Evolutionary conservation across 306 rosid species (phyloP), one percentile per base, ranked within the genome.

Genomic region (Hippophae rhamnoides): DNA sequence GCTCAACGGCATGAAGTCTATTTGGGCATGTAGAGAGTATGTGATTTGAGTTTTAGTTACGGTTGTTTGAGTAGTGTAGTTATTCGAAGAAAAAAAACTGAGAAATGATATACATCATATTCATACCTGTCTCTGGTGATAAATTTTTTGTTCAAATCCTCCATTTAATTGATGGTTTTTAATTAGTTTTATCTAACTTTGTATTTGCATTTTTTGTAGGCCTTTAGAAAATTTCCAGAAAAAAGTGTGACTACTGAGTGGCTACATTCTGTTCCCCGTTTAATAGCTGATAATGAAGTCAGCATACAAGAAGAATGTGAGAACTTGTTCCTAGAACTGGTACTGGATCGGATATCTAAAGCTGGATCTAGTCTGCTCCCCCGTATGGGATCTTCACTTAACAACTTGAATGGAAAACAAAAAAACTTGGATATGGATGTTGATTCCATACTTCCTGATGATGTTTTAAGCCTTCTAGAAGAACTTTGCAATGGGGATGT

Each of bases 251-350:
- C 75, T 50, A 76, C 56, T 31, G 95, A 90, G 75, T 87, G 98
- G 98, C 84, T 90, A 60, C 95, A 81, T 66, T 87, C 98, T 47
- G 80, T 90, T 76, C 98, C 96, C 5, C 89, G 83, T 58, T 71
- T 85, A 60, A 81, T 87, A 61, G 43, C 82, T 44, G 98, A 90
- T 67, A 86, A 85, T 63, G 98, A 90, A 78, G 59, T 87, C 69
- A 85, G 96, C 79, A 79, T 90, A 76, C 98, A 87, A 79, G 98
- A 87, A 78, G 98, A 90, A 81, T 85, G 95, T 73, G 92, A 85
- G 66, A 76, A 85, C 71, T 57, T 83, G 83, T 90, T 90, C 78
- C 75, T 74, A 57, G 96, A 90, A 66, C 81, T 90, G 68, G 89
- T 90, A 56, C 61, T 90, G 76, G 96, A 90, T 42, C 74, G 96